Evolutionary conservation across 2,329 filamentous ascomycete genomes (phyloP).

Genomic region (Exserohilum turcica): DNA sequence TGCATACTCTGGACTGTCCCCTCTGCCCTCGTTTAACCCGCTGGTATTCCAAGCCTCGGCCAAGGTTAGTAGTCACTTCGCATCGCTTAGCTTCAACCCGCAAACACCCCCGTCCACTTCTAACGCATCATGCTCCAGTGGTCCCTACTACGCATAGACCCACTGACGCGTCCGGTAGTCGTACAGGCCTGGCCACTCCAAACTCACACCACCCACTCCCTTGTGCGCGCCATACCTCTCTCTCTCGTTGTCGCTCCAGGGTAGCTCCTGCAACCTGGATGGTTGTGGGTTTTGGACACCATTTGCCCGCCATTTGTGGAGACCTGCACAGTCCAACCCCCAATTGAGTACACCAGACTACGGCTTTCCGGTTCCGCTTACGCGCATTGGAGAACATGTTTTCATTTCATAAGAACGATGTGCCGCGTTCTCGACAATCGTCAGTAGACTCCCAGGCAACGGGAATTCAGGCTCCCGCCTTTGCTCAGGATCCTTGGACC

Average conservation of each 20-base stretch:
- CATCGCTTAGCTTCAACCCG: slow-evolving; percentile 15
- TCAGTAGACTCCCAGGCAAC: slow-evolving; percentile 40
- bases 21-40: slow-evolving; percentile 16
- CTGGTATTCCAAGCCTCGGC: slow-evolving; percentile 4
- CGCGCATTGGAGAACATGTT: slow-evolving; percentile 38
- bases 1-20: slow-evolving; percentile 26
- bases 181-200: slow-evolving; percentile 4
- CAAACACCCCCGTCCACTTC: slow-evolving; percentile 12
- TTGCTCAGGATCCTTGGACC: slow-evolving; percentile 31
- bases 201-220: slow-evolving; percentile 27
- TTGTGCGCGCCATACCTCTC: slow-evolving; percentile 33
- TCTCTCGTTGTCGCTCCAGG: slow-evolving; percentile 17
- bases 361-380: slow-evolving; percentile 11
- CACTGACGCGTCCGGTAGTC: slow-evolving; percentile 9
- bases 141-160: slow-evolving; percentile 18
- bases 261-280: slow-evolving; percentile 30
- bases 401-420: slow-evolving; percentile 44
- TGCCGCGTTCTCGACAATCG: slow-evolving; percentile 40
- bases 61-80: slow-evolving; percentile 13
- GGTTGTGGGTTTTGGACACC: slow-evolving; percentile 27
- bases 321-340: slow-evolving; percentile 29
- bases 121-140: slow-evolving; percentile 20
- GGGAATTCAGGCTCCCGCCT: slow-evolving; percentile 26
- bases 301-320: slow-evolving; percentile 35
- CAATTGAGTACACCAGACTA: slow-evolving; percentile 26